Conservation (phyloP, 768 basidiomycete species). For the Psilocybe sp. region DNA sequence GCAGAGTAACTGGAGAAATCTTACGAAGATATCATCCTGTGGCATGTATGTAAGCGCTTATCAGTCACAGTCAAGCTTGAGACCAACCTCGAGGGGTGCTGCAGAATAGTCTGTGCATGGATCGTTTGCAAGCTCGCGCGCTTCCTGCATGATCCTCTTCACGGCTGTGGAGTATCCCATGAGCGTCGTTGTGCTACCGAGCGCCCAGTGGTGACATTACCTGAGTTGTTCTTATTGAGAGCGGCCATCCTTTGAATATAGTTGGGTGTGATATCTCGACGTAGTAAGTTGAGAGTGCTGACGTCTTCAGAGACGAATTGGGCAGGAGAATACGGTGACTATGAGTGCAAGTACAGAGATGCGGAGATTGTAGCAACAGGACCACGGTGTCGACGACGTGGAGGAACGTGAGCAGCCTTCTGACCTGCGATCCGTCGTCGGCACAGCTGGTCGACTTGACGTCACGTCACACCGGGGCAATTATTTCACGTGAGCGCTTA, state of each 20-base stretch:
- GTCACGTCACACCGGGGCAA: slow-evolving; percentile 12
- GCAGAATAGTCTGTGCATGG: slow-evolving; percentile 86
- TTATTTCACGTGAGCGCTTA: no score
- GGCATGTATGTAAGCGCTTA: slow-evolving; percentile 7
- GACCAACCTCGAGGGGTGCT: slow-evolving; percentile 70
- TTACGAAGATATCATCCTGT: slow-evolving; percentile 87
- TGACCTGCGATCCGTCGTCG: slow-evolving; percentile 4
- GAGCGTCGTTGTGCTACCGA: not conserved
- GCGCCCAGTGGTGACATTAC: slow-evolving; percentile 30
- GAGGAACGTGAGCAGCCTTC: slow-evolving; percentile 19
- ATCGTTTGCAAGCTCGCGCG: slow-evolving; percentile 82
- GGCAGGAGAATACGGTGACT: not conserved
- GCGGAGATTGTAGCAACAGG: slow-evolving; percentile 1
- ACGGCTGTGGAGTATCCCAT: slow-evolving; percentile 53
- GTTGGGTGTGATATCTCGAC: not conserved
- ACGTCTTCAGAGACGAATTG: not conserved
- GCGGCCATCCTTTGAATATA: slow-evolving; percentile 21
- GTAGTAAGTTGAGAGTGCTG: not conserved
- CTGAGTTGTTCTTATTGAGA: slow-evolving; percentile 91
- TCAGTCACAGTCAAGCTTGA: slow-evolving; percentile 1
- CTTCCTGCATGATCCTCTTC: slow-evolving; percentile 97
- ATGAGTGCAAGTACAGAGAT: not conserved
- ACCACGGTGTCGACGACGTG: slow-evolving; percentile 17
- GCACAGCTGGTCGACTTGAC: slow-evolving; percentile 6
- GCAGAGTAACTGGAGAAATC: slow-evolving; percentile 23